Percentiles rank a stretch among this genome's conserved stretches.
These are phyloP conservation scores for Salvia miltiorrhiza DNA, from an alignment of 257 asterid genomes.

Conservation along the genomic window DNA sequence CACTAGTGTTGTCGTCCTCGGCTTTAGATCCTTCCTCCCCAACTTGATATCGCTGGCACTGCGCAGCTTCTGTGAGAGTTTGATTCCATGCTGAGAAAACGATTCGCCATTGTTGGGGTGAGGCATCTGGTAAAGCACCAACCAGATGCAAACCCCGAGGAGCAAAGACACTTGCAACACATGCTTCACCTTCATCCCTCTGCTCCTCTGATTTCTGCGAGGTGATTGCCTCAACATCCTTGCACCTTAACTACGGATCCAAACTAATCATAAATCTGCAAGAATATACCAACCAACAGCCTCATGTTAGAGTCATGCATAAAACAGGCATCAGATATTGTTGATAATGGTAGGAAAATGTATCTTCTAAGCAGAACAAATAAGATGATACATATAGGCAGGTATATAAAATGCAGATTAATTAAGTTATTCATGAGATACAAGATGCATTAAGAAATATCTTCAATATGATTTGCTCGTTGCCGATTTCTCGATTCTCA, in stretches of 20 bases:
- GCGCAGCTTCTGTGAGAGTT: slow-evolving; percentile 27
- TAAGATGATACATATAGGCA: not conserved
- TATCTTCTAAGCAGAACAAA: not conserved
- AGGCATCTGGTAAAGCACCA: slow-evolving; percentile 69
- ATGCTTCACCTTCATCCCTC: slow-evolving; percentile 78
- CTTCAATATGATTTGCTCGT: not conserved
- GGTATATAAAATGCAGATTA: not conserved
- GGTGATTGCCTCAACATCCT: slow-evolving; percentile 68
- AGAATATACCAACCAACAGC: not conserved
- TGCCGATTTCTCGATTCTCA: not conserved
- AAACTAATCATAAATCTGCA: not conserved
- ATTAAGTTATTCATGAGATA: not conserved
- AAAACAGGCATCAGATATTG: not conserved
- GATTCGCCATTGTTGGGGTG: slow-evolving; percentile 38
- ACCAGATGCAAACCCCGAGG: slow-evolving; percentile 69
- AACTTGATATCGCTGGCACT: slow-evolving; percentile 34
- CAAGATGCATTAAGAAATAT: not conserved
- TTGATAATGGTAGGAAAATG: not conserved
- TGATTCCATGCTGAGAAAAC: slow-evolving; percentile 15
- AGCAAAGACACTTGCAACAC: slow-evolving; percentile 61
- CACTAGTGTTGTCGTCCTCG: slow-evolving; percentile 20
- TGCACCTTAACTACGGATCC: not conserved
- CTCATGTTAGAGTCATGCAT: not conserved
- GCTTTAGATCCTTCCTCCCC: slow-evolving; percentile 70
- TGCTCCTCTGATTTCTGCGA: slow-evolving; percentile 59